Base-by-base conservation (phyloP, 1,139 yeast genomes). In the Arxiozyma slooffiae region DNA sequence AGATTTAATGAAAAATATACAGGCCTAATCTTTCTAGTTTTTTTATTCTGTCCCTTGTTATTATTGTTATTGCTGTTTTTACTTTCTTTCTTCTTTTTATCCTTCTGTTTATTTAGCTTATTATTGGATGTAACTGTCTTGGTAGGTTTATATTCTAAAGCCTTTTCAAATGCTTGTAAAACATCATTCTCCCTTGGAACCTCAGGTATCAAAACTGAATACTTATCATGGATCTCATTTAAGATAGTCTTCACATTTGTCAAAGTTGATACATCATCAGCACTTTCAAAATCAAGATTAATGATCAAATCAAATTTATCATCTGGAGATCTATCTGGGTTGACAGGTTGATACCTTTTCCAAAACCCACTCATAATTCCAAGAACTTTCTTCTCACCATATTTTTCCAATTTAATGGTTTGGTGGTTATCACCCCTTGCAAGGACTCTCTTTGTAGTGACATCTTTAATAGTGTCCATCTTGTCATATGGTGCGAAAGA, bases 351-450 rank as follows among this genome's bases (percentile, higher is more conserved):
- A 61, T 81, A 88, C 51, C 95, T 70, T 3, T 71, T 71, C 42
- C 87, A 72, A 58, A 90, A 90, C 0, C 92, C 90, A 44, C 72
- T 70, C 85, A 90, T 80, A 36, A 92, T 81, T 16, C 74, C 77
- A 21, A 72, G 66, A 0, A 85, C 81, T 46, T 75, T 71, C 14
- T 67, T 66, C 1, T 67, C 67, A 7, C 77, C 77, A 54, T 79
- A 76, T 1, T 73, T 63, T 0, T 66, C 66, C 3, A 74, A 75
- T 57, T 82, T 82, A 47, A 94, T 85, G 0, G 94, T 79, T 65
- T 89, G 97, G 63, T 94, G 99, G 58, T 87, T 85, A 62, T 88
- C 94, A 1, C 97, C 97, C 58, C 99, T 75, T 1, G 63, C 62
- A 6, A 74, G 51, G 0, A 92, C 83, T 55, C 97, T 73, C 0